A percentile compares a stretch with the other conserved stretches of the same genome.
Conservation (phyloP, 2,329 filamentous ascomycete genomes). For the Periglandula ipomoeae region DNA sequence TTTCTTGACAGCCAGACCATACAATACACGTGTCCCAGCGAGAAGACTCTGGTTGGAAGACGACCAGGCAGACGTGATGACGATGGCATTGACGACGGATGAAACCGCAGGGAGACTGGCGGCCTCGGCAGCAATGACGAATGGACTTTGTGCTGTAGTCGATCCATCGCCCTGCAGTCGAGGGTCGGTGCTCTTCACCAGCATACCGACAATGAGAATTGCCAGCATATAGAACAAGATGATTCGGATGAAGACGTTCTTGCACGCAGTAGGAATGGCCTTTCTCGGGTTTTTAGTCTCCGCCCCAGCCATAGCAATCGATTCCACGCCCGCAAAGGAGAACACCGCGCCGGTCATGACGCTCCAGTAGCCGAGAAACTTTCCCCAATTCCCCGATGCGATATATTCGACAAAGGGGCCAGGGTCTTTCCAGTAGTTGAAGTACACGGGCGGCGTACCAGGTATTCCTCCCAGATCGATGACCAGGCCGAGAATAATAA, state of each 20-base stretch:
- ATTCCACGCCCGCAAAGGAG: slow-evolving; percentile 58
- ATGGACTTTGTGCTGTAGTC: slow-evolving; percentile 41
- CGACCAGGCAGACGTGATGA: slow-evolving; percentile 60
- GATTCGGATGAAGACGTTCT: slow-evolving; percentile 49
- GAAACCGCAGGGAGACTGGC: slow-evolving; percentile 60
- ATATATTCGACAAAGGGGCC: slow-evolving; percentile 60
- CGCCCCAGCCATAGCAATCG: slow-evolving; percentile 52
- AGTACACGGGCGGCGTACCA: slow-evolving; percentile 50
- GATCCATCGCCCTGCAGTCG: slow-evolving; percentile 40
- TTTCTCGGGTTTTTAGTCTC: slow-evolving; percentile 47
- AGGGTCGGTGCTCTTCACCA: slow-evolving; percentile 51
- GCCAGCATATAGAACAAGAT: slow-evolving; percentile 54
- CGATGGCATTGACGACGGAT: slow-evolving; percentile 66
- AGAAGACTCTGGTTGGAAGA: slow-evolving; percentile 54
- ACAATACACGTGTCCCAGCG: slow-evolving; percentile 59
- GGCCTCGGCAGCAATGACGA: slow-evolving; percentile 61
- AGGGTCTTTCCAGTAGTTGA: slow-evolving; percentile 60
- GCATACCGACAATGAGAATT: slow-evolving; percentile 61
- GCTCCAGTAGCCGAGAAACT: slow-evolving; percentile 58
- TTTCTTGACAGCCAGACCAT: slow-evolving; percentile 56
- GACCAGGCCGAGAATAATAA: slow-evolving; percentile 53
- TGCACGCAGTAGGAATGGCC: slow-evolving; percentile 46
- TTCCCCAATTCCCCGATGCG: slow-evolving; percentile 46
- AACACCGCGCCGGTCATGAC: slow-evolving; percentile 56
- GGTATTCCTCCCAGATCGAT: slow-evolving; percentile 55